Percentiles rank a stretch among this genome's conserved stretches.
Conservation (phyloP, 129 eudicot genomes). For the Tagetes erecta region DNA sequence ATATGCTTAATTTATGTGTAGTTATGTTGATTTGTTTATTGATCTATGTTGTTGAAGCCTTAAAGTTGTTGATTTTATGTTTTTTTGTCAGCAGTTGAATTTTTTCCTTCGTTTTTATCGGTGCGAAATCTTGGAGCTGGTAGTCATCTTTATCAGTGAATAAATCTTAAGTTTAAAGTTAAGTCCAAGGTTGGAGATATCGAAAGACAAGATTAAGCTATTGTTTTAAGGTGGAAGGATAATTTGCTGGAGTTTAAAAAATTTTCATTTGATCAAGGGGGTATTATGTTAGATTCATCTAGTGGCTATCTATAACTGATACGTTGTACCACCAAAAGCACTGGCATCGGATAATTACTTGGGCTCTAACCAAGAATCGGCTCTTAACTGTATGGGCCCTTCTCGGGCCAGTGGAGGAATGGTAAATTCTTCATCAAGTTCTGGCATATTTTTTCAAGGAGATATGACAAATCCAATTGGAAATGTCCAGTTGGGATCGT, state of each 20-base stretch:
- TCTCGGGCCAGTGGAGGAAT: conserved; percentile 68
- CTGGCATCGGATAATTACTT: conserved; percentile 56
- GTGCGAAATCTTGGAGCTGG: background rate
- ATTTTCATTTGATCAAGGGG: background rate
- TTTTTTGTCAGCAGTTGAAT: conserved; percentile 4
- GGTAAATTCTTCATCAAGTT: conserved; percentile 65
- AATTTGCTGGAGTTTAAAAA: background rate
- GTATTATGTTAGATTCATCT: background rate
- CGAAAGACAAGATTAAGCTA: background rate
- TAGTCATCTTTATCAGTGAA: background rate
- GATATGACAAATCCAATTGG: conserved; percentile 44
- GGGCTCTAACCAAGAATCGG: conserved; percentile 42
- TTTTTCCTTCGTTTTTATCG: background rate
- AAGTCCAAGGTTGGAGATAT: background rate
- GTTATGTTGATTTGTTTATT: background rate
- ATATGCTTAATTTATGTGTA: no score
- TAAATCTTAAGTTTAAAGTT: background rate
- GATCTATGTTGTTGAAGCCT: conserved; percentile 8
- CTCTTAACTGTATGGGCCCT: conserved; percentile 56
- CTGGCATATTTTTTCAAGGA: conserved; percentile 70
- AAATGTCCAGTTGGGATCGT: conserved; percentile 49
- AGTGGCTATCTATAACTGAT: background rate
- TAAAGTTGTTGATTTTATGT: conserved; percentile 3
- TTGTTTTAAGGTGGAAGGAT: background rate
- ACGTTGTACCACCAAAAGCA: conserved; percentile 6